Evolutionary conservation across 2,329 filamentous ascomycete species (phyloP).

Genomic region (Trichoderma sp.): DNA sequence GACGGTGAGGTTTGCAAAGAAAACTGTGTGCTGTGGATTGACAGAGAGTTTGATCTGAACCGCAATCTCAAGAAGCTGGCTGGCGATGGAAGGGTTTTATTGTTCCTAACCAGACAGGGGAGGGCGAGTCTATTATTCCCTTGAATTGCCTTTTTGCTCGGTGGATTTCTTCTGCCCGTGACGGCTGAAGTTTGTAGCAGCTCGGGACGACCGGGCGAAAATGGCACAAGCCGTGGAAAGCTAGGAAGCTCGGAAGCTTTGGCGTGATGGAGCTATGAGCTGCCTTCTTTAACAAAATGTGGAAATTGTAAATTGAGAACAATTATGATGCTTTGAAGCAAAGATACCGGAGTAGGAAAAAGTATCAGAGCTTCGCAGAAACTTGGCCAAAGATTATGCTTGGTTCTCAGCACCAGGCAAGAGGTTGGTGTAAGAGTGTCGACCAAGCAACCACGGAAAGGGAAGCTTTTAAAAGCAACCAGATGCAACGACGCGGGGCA

Average conservation of each 20-base stretch:
- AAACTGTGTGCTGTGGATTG: background rate
- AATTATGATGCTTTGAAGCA: background rate
- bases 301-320: background rate
- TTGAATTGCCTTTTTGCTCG: background rate
- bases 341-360: background rate
- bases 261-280: background rate
- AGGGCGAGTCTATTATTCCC: background rate
- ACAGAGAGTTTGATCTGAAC: background rate
- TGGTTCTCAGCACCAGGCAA: background rate
- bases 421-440: constrained; percentile 15
- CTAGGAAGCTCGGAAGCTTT: background rate
- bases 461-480: constrained; percentile 12
- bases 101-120: background rate
- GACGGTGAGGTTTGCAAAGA: constrained; percentile 6
- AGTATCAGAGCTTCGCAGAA: background rate
- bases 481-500: constrained; percentile 2
- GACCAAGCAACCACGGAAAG: constrained; percentile 20
- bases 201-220: background rate
- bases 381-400: too few species aligned
- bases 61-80: background rate
- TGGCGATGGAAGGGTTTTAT: background rate
- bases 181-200: background rate
- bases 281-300: background rate
- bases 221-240: background rate
- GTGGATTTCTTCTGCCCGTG: background rate